Percentiles rank a stretch among this genome's conserved stretches.
phyloP scores from a whole-genome alignment of 1,139 yeast species.

The Yamadazyma kanchanaburiensis region DNA sequence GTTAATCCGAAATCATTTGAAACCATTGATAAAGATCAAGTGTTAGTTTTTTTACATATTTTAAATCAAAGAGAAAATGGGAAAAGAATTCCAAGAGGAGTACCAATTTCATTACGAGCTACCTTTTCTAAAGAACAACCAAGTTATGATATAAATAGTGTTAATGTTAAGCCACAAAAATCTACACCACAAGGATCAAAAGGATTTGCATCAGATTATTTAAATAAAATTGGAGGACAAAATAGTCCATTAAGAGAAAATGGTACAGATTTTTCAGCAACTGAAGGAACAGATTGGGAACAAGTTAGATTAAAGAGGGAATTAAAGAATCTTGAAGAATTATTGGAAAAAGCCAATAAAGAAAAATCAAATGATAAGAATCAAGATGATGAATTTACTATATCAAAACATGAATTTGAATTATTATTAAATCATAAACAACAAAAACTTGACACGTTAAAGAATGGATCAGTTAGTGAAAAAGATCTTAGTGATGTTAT shows the following conservation, averaged over 20 bases:
- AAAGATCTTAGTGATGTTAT: constrained; percentile 40
- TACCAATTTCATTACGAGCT: constrained; percentile 90
- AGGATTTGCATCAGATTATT: constrained; percentile 39
- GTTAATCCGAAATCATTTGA: constrained; percentile 87
- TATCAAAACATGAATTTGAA: constrained; percentile 71
- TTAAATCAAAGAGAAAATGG: constrained; percentile 89
- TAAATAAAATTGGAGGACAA: constrained; percentile 44
- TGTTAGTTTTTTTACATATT: constrained; percentile 83
- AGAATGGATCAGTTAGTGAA: constrained; percentile 8
- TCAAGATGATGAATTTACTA: constrained; percentile 21
- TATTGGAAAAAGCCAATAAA: constrained; percentile 56
- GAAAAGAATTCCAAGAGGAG: constrained; percentile 83
- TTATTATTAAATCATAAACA: constrained; percentile 76
- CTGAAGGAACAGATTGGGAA: constrained; percentile 83
- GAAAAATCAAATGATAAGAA: constrained; percentile 32
- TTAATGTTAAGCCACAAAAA: constrained; percentile 7
- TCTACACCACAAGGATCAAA: constrained; percentile 15
- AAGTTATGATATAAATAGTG: constrained; percentile 56
- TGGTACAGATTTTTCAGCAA: constrained; percentile 74
- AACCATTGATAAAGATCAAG: constrained; percentile 91
- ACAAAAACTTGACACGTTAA: constrained; percentile 15
- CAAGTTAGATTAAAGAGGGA: constrained; percentile 81
- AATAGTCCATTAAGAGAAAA: constrained; percentile 48
- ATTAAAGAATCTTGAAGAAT: constrained; percentile 65
- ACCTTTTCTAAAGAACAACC: constrained; percentile 87